These are phyloP conservation scores for Friedmanniomyces endolithicus DNA, from an alignment of 495 filamentous ascomycete species.

Conservation along the genomic window DNA sequence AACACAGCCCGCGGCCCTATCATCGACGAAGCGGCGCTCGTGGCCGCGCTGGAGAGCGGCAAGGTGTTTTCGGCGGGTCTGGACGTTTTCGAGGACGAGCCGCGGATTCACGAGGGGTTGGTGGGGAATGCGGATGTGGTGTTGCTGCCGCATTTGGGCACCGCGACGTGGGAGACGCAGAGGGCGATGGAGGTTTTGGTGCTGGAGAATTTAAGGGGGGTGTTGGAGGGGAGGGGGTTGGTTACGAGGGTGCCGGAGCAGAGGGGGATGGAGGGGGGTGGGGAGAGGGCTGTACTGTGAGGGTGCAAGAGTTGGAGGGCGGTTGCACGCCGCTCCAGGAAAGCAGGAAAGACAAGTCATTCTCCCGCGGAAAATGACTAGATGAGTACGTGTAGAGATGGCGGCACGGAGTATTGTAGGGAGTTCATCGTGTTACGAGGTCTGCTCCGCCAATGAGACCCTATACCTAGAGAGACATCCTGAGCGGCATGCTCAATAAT, in stretches of 20 bases:
- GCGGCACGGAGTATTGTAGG: too few species aligned
- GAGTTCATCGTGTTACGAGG: too few species aligned
- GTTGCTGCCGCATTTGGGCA: slow-evolving; percentile 30
- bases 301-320: too few species aligned
- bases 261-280: background rate
- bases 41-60: slow-evolving; percentile 27
- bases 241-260: slow-evolving; percentile 30
- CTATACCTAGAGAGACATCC: too few species aligned
- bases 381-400: too few species aligned
- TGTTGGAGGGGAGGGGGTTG: slow-evolving; percentile 21
- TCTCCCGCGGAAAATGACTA: too few species aligned
- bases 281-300: background rate
- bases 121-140: slow-evolving; percentile 26
- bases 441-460: too few species aligned
- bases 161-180: slow-evolving; percentile 30
- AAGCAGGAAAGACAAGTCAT: too few species aligned
- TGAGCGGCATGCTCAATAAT: too few species aligned
- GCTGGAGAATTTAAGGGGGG: slow-evolving; percentile 27
- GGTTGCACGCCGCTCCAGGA: too few species aligned
- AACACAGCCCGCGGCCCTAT: slow-evolving; percentile 31
- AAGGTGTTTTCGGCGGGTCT: slow-evolving; percentile 30
- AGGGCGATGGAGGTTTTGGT: slow-evolving; percentile 31
- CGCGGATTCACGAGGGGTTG: slow-evolving; percentile 23
- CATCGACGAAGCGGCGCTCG: slow-evolving; percentile 31
- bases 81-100: slow-evolving; percentile 33